Conservation (phyloP, 108 stramenopile species). For the Tribonema minus region DNA sequence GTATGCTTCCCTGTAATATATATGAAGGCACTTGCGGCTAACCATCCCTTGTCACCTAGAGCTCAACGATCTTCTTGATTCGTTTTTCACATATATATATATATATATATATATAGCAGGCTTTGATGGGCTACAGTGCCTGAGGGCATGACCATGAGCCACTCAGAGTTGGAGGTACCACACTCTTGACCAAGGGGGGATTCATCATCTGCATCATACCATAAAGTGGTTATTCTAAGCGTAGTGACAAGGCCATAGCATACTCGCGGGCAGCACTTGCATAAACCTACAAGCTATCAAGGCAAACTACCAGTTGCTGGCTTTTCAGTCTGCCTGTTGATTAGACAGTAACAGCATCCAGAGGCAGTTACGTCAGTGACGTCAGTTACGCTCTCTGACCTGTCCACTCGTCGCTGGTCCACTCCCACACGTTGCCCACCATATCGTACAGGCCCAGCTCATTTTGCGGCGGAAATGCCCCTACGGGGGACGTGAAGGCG, state of each 20-base stretch:
- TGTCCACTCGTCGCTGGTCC: conserved; percentile 51
- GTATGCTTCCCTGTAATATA: too few species aligned
- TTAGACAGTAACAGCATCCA: background rate
- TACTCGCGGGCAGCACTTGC: background rate
- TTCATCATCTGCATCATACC: too few species aligned
- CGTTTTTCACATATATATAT: too few species aligned
- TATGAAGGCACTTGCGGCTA: too few species aligned
- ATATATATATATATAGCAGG: too few species aligned
- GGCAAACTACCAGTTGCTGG: background rate
- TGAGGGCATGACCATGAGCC: too few species aligned
- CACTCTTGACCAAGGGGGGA: too few species aligned
- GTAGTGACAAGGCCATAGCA: background rate
- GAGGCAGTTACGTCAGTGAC: background rate
- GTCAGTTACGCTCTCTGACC: background rate
- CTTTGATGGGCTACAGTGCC: too few species aligned
- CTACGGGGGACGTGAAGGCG: conserved; percentile 47
- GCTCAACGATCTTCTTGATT: too few species aligned
- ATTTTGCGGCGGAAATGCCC: conserved; percentile 55
- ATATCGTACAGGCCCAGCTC: conserved; percentile 49
- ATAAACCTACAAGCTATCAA: background rate
- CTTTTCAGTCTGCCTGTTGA: background rate
- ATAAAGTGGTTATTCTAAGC: too few species aligned
- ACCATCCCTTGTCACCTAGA: too few species aligned
- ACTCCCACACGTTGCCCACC: conserved; percentile 63
- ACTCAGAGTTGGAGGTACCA: too few species aligned